Evolutionary conservation across 768 basidiomycete species (phyloP).

Genomic region (Suillus cothurnatus): DNA sequence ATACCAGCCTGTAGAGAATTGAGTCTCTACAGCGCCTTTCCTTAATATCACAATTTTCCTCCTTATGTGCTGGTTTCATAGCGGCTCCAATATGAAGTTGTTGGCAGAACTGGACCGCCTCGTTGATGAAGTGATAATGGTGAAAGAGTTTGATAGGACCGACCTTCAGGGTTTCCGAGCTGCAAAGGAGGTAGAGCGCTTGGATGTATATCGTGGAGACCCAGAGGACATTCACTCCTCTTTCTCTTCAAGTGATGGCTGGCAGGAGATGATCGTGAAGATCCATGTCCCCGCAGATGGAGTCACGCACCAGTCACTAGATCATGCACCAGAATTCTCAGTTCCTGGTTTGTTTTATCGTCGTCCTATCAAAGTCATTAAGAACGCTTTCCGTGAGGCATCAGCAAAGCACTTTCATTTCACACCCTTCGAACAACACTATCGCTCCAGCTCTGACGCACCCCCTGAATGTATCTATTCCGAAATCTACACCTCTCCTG

Average conservation of each 20-base stretch:
- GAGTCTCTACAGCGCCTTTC: too few relatives aligned
- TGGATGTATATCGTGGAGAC: not conserved
- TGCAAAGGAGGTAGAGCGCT: not conserved
- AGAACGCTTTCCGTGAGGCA: slow-evolving; percentile 21
- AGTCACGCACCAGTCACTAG: not conserved
- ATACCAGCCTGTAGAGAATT: too few relatives aligned
- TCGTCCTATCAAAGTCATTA: slow-evolving; percentile 26
- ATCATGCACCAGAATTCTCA: slow-evolving; percentile 11
- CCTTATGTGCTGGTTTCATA: slow-evolving; percentile 27
- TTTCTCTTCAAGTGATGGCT: slow-evolving; percentile 3
- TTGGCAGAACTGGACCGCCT: slow-evolving; percentile 9
- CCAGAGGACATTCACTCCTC: not conserved
- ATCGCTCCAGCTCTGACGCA: too few relatives aligned
- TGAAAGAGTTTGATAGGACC: slow-evolving; percentile 10
- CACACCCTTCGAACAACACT: too few relatives aligned
- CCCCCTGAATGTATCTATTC: not conserved
- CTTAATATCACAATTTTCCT: too few relatives aligned
- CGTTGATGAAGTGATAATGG: slow-evolving; percentile 10
- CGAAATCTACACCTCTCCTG: slow-evolving; percentile 25
- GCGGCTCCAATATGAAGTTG: slow-evolving; percentile 17
- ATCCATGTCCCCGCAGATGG: slow-evolving; percentile 12
- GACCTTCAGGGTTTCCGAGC: slow-evolving; percentile 13
- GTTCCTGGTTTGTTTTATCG: slow-evolving; percentile 32
- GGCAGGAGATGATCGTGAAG: slow-evolving; percentile 13
- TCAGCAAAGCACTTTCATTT: slow-evolving; percentile 20